A percentile compares a stretch with the other conserved stretches of the same genome.
Conservation (phyloP, 805 yeast species). For the Jamesozyma piceae region DNA sequence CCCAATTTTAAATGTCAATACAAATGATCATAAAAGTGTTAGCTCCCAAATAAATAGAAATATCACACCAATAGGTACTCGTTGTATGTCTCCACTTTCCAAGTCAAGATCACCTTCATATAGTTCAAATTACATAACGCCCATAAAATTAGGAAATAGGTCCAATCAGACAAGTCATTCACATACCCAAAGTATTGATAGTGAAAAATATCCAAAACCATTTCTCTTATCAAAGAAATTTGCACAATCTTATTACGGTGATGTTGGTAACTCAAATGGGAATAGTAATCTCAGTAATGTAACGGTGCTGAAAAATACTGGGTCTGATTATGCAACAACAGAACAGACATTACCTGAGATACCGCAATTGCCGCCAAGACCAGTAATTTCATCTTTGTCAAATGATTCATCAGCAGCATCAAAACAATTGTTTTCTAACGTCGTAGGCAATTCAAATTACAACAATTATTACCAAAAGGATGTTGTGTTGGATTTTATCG, state of each 20-base stretch:
- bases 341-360: conserved; percentile 8
- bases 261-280: not conserved
- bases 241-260: not conserved
- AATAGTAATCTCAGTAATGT: not conserved
- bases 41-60: conserved; percentile 3
- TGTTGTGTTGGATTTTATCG: conserved; percentile 35
- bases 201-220: not conserved
- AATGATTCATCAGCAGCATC: not conserved
- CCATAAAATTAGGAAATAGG: not conserved
- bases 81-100: conserved; percentile 3
- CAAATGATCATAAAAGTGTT: not conserved
- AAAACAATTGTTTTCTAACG: not conserved
- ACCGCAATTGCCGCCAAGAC: conserved; percentile 14
- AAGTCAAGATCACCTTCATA: conserved; percentile 1
- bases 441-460: not conserved
- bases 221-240: not conserved
- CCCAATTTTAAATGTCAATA: not conserved
- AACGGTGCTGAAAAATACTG: too few relatives aligned
- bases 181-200: not conserved
- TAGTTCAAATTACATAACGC: not conserved
- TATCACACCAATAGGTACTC: conserved; percentile 9
- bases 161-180: not conserved
- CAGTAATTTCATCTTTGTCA: not conserved
- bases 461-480: not conserved
- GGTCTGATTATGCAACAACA: not conserved